Evolutionary conservation across 2,329 filamentous ascomycete species (phyloP).

Genomic region (Ascochyta viciae-villosae): DNA sequence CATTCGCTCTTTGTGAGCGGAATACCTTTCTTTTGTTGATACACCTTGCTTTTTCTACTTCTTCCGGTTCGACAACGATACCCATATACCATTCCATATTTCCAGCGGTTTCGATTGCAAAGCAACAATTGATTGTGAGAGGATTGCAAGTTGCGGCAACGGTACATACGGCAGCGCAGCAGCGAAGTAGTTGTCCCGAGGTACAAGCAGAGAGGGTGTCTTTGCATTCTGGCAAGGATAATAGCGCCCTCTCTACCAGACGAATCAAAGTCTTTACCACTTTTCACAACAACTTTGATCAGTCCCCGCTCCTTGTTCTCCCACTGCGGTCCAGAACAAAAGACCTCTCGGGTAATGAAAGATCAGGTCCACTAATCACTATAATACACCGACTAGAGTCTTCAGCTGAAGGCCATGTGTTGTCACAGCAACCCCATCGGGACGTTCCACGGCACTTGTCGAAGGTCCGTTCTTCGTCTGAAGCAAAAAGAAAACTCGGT

Average conservation of each 20-base stretch:
- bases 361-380: constrained; percentile 1
- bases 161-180: constrained; percentile 25
- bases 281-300: neutral
- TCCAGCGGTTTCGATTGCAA: constrained; percentile 34
- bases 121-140: constrained; percentile 29
- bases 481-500: constrained; percentile 7
- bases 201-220: constrained; percentile 20
- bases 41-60: constrained; percentile 27
- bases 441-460: neutral
- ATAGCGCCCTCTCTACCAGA: neutral
- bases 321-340: neutral
- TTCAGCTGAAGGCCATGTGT: neutral
- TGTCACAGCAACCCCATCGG: constrained; percentile 6
- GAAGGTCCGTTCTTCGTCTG: neutral
- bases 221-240: constrained; percentile 12
- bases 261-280: constrained; percentile 11
- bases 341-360: neutral
- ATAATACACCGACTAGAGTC: neutral
- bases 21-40: constrained; percentile 32
- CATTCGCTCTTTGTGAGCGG: constrained; percentile 32
- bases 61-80: constrained; percentile 45
- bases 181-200: constrained; percentile 25
- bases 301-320: neutral
- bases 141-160: constrained; percentile 22
- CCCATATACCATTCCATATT: constrained; percentile 44